A percentile compares a stretch with the other conserved stretches of the same genome.
Conservation (phyloP, 2,329 filamentous ascomycete genomes). For the Colletotrichum orchidophilum region DNA sequence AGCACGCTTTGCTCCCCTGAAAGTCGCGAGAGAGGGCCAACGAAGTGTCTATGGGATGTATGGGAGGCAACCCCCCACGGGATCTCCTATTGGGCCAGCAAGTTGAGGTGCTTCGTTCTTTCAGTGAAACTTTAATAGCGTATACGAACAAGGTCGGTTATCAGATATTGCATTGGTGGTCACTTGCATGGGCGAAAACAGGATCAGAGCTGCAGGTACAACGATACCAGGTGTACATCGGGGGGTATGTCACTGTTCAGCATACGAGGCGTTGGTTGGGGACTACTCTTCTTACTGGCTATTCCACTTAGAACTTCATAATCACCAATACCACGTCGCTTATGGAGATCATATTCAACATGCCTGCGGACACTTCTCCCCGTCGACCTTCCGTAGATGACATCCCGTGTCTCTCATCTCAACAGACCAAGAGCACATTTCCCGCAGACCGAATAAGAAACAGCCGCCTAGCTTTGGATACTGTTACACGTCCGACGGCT, state of each 20-base stretch:
- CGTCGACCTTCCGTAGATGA: not conserved
- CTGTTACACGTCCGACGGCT: conserved; percentile 4
- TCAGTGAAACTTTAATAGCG: not conserved
- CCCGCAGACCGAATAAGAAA: not conserved
- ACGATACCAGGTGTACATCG: conserved; percentile 8
- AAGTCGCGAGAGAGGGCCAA: conserved; percentile 69
- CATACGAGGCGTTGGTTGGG: conserved; percentile 12
- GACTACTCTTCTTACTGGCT: not conserved
- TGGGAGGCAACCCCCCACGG: not conserved
- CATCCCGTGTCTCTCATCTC: not conserved
- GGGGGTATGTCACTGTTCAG: not conserved
- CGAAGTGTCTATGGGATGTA: conserved; percentile 69
- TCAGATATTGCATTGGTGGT: not conserved
- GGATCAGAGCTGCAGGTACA: not conserved
- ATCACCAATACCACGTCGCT: not conserved
- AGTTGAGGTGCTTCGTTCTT: not conserved
- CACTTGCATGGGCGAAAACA: not conserved
- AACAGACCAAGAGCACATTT: not conserved
- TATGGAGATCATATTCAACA: not conserved
- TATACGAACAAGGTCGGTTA: not conserved
- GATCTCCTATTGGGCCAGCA: not conserved
- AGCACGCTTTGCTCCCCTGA: conserved; percentile 72
- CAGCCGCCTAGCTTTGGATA: not conserved
- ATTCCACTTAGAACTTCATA: not conserved
- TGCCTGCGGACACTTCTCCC: too few species aligned